Base-by-base conservation (phyloP, 495 filamentous ascomycete species). In the Lasiosphaeria ovina region DNA sequence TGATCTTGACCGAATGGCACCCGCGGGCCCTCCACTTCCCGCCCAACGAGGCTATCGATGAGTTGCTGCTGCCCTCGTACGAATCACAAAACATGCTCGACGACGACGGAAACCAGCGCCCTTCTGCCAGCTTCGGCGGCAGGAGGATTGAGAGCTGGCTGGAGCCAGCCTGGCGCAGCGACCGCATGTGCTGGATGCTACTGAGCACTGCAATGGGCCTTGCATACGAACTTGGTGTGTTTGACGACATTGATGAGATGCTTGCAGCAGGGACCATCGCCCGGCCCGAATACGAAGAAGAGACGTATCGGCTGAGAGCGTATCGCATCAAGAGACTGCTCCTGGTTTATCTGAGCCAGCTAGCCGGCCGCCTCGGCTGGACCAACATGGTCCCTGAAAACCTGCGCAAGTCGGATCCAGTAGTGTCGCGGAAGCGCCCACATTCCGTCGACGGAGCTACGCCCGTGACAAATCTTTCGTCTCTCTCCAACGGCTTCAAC, bases 121-220 rank as follows among this genome's bases (percentile, higher is more conserved):
- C 73, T 10, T 69, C 79, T n/a, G 76, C 74, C 24, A 79, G 78
- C 5, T 77, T 87, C 10, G 83, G 85, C 7, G 87, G 86, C 8
- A 84, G 83, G 72, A 85, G 89, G 32, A 93, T 97, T 55, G 91
- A 92, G 67, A 92, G 91, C 69, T 98, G 94, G 90, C 83, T 96
- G 35, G 94, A 98, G 71, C 94, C 94, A 14, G 92, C 91, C n/a
- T 93, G 92, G 90, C 79, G 93, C 62, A 96, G 91, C 61, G 94
- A 98, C 62, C 88, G 93, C 45, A 96, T 98, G 92, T 96, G 91
- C 64, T 97, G 94, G 95, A 98, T 97, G 91, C 72, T 98, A 12
- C 82, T 98, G 51, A 94, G 92, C 59, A 94, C 90, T 35, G 92
- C 91, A 5, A 86, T 94, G 76, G 87, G 92, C 3, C 77, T 98